phyloP scores from a whole-genome alignment of 2,329 filamentous ascomycete genomes.

The Didymella pomorum region DNA sequence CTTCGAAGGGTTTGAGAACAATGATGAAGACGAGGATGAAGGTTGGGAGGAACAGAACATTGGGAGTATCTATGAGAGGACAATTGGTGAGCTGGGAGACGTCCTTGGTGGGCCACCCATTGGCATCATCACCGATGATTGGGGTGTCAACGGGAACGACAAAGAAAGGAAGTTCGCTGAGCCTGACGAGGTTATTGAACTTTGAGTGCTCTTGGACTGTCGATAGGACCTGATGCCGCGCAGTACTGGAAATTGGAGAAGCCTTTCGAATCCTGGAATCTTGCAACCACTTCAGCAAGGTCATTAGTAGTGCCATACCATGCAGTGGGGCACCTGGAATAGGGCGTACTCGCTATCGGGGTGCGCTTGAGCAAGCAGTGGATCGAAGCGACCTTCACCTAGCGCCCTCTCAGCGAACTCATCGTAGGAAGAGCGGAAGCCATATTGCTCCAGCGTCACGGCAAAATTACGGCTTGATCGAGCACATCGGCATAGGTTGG shows the following conservation, averaged over 20 bases:
- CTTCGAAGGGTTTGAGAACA: slow-evolving; percentile 53
- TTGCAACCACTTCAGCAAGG: background rate
- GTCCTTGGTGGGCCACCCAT: slow-evolving; percentile 63
- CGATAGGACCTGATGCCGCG: no score
- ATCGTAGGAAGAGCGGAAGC: background rate
- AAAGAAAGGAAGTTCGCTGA: slow-evolving; percentile 29
- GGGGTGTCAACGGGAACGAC: slow-evolving; percentile 20
- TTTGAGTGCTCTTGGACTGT: slow-evolving; percentile 8
- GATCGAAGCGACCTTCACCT: background rate
- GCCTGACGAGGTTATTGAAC: slow-evolving; percentile 21
- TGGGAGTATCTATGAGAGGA: slow-evolving; percentile 80
- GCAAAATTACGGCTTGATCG: no score
- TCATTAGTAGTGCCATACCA: no score
- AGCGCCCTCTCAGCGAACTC: background rate
- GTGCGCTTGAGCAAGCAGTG: no score
- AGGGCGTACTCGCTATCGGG: no score
- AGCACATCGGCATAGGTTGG: background rate
- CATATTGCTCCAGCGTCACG: no score
- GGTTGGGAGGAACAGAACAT: slow-evolving; percentile 38
- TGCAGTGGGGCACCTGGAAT: no score
- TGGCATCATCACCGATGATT: slow-evolving; percentile 57
- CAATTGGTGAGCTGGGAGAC: slow-evolving; percentile 76
- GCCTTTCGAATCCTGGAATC: background rate
- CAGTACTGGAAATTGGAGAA: background rate
- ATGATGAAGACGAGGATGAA: slow-evolving; percentile 53